These are phyloP conservation scores for Taphrina sp. DNA, from an alignment of 1,139 yeast species.

Conservation along the genomic window DNA sequence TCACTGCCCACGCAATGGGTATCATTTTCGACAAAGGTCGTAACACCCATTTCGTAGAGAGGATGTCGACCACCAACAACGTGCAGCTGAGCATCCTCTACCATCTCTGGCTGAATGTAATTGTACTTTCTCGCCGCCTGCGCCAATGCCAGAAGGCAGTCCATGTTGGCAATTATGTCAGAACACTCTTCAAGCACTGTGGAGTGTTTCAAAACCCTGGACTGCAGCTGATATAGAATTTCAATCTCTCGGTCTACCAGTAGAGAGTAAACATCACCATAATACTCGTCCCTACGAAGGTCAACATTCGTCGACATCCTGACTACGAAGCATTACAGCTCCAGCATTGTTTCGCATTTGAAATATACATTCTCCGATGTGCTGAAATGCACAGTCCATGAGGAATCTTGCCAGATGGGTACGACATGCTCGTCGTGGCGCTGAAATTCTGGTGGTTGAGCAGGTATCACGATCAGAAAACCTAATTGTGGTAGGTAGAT, in stretches of 20 bases:
- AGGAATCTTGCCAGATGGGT: slow-evolving; percentile 34
- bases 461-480: slow-evolving; percentile 43
- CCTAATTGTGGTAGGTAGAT: slow-evolving; percentile 53
- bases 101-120: slow-evolving; percentile 48
- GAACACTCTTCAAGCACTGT: slow-evolving; percentile 39
- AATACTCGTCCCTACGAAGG: slow-evolving; percentile 42
- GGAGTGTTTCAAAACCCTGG: slow-evolving; percentile 40
- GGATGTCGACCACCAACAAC: slow-evolving; percentile 47
- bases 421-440: slow-evolving; percentile 35
- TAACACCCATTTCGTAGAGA: slow-evolving; percentile 46
- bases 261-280: slow-evolving; percentile 49
- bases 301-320: not conserved
- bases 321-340: slow-evolving; percentile 38
- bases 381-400: slow-evolving; percentile 48
- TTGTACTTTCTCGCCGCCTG: slow-evolving; percentile 43
- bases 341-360: slow-evolving; percentile 44
- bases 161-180: slow-evolving; percentile 45
- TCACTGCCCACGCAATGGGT: slow-evolving; percentile 41
- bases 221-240: slow-evolving; percentile 45
- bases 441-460: slow-evolving; percentile 36
- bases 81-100: slow-evolving; percentile 40
- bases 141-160: slow-evolving; percentile 48
- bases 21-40: slow-evolving; percentile 48
- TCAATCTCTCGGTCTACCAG: slow-evolving; percentile 49
- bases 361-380: slow-evolving; percentile 47